phyloP scores from a whole-genome alignment of 1,139 yeast species.

The Hansenula lynferdii region DNA sequence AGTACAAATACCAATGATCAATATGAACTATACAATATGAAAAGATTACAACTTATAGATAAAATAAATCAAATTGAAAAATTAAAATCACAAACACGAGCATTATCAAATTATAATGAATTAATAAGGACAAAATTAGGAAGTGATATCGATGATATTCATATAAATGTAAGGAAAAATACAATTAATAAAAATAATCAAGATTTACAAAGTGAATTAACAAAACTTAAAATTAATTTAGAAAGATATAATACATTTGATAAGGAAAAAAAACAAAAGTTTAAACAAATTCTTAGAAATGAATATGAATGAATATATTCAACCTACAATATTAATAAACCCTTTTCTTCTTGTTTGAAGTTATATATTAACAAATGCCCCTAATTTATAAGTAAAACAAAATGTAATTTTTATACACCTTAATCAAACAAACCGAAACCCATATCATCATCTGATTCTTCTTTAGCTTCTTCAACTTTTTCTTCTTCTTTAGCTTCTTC shows the following conservation, averaged over 20 bases:
- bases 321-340: background rate
- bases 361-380: background rate
- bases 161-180: constrained; percentile 1
- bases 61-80: constrained; percentile 6
- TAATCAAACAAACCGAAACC: constrained; percentile 71
- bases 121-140: constrained; percentile 15
- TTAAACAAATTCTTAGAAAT: constrained; percentile 1
- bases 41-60: constrained; percentile 5
- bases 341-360: background rate
- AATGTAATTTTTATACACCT: constrained; percentile 16
- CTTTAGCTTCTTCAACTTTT: constrained; percentile 62
- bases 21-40: constrained; percentile 6
- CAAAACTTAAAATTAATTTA: constrained; percentile 12
- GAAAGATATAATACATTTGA: constrained; percentile 11
- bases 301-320: background rate
- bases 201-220: constrained; percentile 11
- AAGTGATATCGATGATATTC: background rate
- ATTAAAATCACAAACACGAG: constrained; percentile 6
- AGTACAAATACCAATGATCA: background rate
- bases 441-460: constrained; percentile 79
- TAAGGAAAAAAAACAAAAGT: constrained; percentile 5
- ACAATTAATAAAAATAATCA: constrained; percentile 7
- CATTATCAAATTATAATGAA: constrained; percentile 5
- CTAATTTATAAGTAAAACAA: background rate
- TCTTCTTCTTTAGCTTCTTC: constrained; percentile 71